Base-by-base conservation (phyloP, 192 early-diverging fungal species). In the Mycoemilia scoparia region DNA sequence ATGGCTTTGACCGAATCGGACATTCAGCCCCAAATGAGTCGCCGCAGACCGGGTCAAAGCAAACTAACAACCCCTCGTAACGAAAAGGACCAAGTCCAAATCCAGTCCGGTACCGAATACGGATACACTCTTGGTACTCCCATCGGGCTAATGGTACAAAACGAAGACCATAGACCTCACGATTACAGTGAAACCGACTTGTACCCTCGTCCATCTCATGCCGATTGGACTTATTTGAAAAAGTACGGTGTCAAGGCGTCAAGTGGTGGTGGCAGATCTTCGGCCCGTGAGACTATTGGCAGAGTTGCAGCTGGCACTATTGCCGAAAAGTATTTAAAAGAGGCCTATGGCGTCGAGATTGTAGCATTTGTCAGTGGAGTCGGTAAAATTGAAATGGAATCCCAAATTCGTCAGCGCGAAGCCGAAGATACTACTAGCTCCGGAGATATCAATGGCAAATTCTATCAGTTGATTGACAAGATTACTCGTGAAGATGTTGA, bases 181-280 rank as follows among this genome's bases (percentile, higher is more conserved):
- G 93, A 97, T 54, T 97, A 97, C 53, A 72, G 78, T 23, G 91
- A 97, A 45, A 96, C 85, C 39, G 89, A 96, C 56, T 56, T 80
- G 15, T 97, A 82, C 54, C 93, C 93, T 34, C 75, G 93, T 6
- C 93, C 93, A 15, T 85, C 80, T 16, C 93, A 97, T 35, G 93
- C 93, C n/a, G 93, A 97, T 57, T 97, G 67, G 57, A 97, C 93
- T 11, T 97, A 97, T 42, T 45, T 97, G 45, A 53, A 82, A 46
- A 97, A 97, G 53, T 97, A 97, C 46, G 82, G 83, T 38, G 51
- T 97, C 38, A 97, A 97, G 68, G 88, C 90, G 17, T 83, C 77
- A 4, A 79, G 73, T 16, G 93, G 93, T 30, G 93, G 93, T 22
- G 93, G 93, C 20, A 67, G 93, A 25, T 77, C 86, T 7, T 83